These are phyloP conservation scores for Cenococcum geophilum DNA, from an alignment of 495 filamentous ascomycete species.

Conservation along the genomic window DNA sequence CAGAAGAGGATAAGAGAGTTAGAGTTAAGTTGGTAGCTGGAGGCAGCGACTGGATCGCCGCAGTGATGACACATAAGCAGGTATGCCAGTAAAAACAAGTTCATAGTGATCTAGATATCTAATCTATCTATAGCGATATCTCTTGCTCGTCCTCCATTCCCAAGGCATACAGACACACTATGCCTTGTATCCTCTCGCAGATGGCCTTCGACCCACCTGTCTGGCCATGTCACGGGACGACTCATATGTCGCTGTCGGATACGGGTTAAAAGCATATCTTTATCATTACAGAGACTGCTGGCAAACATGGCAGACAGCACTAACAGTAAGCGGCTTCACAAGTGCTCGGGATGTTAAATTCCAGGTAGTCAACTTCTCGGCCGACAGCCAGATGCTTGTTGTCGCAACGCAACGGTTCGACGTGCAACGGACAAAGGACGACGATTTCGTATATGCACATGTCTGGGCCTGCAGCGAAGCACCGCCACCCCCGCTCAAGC, in stretches of 20 bases:
- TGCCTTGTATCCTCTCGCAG: slow-evolving; percentile 1
- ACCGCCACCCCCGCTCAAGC: background rate
- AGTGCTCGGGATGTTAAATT: background rate
- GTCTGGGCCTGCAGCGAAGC: background rate
- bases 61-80: slow-evolving; percentile 2
- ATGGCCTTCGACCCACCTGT: background rate
- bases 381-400: background rate
- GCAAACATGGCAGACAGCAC: background rate
- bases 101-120: background rate
- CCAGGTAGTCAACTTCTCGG: background rate
- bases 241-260: background rate
- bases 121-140: background rate
- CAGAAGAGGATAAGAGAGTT: background rate
- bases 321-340: background rate
- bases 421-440: background rate
- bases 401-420: slow-evolving; percentile 3
- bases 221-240: slow-evolving; percentile 5
- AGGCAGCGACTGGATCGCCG: background rate
- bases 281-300: background rate
- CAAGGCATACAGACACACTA: background rate
- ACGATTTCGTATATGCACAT: slow-evolving; percentile 1
- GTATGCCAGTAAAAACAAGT: background rate
- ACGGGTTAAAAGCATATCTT: background rate
- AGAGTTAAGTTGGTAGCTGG: background rate
- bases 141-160: background rate